A percentile compares a stretch with the other conserved stretches of the same genome.
Evolutionary conservation across 345 rosid genomes (phyloP).

Genomic region (Hypericum perforatum): DNA sequence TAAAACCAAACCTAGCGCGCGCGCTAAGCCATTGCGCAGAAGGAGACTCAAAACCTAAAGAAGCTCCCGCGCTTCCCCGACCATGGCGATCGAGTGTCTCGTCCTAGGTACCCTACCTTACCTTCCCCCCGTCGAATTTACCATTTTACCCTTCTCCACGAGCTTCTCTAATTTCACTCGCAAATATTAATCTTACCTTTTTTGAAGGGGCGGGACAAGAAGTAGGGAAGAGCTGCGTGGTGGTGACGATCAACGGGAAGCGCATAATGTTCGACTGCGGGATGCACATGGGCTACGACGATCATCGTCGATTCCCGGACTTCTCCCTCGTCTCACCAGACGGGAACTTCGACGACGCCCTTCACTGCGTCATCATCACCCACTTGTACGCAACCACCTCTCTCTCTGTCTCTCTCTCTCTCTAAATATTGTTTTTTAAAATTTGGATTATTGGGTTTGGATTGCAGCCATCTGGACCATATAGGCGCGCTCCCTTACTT

Average conservation of each 20-base stretch:
- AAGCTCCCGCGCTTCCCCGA: slow-evolving; percentile 15
- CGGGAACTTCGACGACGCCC: slow-evolving; percentile 40
- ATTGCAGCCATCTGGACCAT: slow-evolving; percentile 77
- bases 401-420: background rate
- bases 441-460: slow-evolving; percentile 2
- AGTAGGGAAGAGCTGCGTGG: slow-evolving; percentile 90
- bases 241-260: slow-evolving; percentile 78
- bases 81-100: slow-evolving; percentile 78
- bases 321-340: slow-evolving; percentile 58
- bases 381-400: slow-evolving; percentile 49
- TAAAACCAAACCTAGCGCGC: too few relatives aligned
- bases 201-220: slow-evolving; percentile 86
- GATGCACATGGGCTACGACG: slow-evolving; percentile 91
- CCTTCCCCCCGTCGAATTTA: slow-evolving; percentile 6
- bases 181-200: too few relatives aligned
- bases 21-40: too few relatives aligned
- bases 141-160: background rate
- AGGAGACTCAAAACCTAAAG: too few relatives aligned
- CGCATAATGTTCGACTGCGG: slow-evolving; percentile 94
- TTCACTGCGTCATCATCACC: slow-evolving; percentile 71
- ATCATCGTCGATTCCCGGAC: slow-evolving; percentile 73
- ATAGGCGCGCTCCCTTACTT: slow-evolving; percentile 91
- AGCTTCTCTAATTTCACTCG: background rate
- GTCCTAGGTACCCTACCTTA: slow-evolving; percentile 45
- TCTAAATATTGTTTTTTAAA: background rate